Evolutionary conservation across 495 filamentous ascomycete genomes (phyloP).

Genomic region (Jackrogersella minutella): DNA sequence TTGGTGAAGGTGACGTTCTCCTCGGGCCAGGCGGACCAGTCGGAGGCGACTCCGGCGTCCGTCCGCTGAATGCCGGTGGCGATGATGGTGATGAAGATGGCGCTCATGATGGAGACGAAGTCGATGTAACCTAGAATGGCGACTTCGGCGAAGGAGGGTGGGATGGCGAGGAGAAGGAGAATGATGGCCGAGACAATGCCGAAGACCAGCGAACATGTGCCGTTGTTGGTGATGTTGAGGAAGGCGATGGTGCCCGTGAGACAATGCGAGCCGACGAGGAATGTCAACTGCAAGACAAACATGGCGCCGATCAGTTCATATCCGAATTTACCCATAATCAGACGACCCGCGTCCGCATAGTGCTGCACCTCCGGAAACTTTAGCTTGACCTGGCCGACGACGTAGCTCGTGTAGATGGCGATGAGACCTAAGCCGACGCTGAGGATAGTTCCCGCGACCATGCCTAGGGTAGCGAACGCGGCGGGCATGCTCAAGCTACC

Average conservation of each 20-base stretch:
- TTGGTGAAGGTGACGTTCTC: conserved; percentile 49
- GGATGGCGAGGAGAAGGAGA: conserved; percentile 68
- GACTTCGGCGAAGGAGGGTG: conserved; percentile 60
- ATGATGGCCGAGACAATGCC: conserved; percentile 69
- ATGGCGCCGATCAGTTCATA: conserved; percentile 70
- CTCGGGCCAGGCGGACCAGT: conserved; percentile 56
- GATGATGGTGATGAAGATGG: conserved; percentile 75
- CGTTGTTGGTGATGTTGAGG: conserved; percentile 69
- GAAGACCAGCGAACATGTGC: conserved; percentile 73
- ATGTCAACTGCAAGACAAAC: conserved; percentile 73
- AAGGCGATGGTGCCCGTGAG: conserved; percentile 77
- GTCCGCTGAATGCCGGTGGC: conserved; percentile 63
- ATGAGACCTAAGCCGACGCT: conserved; percentile 68
- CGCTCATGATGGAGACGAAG: conserved; percentile 69
- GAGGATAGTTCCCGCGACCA: conserved; percentile 65
- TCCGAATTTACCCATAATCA: conserved; percentile 70
- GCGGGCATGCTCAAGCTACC: conserved; percentile 71
- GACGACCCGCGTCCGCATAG: conserved; percentile 74
- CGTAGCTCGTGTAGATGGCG: conserved; percentile 78
- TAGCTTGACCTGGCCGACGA: conserved; percentile 80
- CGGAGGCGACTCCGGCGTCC: conserved; percentile 46
- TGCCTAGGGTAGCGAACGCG: conserved; percentile 70
- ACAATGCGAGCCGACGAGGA: conserved; percentile 80
- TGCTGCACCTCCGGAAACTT: conserved; percentile 74
- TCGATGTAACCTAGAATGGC: conserved; percentile 69